Conservation (phyloP, 2,329 filamentous ascomycete species). For the Ilyonectria mors-panacis region DNA sequence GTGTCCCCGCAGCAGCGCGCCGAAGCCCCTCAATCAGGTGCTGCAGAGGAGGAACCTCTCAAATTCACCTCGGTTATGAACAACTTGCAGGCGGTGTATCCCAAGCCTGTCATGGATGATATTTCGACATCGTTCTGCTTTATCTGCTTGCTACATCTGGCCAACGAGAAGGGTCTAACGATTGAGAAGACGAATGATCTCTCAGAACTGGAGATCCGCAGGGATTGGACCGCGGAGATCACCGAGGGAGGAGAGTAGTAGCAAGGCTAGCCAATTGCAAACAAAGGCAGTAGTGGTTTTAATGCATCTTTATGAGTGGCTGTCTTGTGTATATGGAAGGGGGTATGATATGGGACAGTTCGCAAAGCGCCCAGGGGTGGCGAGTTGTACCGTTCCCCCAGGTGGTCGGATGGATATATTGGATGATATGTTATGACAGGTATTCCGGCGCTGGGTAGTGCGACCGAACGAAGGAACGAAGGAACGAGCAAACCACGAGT, state of each 20-base stretch:
- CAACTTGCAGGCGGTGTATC: constrained; percentile 86
- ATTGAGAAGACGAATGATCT: constrained; percentile 76
- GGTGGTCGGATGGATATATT: constrained; percentile 28
- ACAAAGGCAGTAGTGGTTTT: constrained; percentile 3
- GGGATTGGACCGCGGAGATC: constrained; percentile 73
- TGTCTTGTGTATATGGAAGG: constrained; percentile 24
- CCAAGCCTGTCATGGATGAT: constrained; percentile 88
- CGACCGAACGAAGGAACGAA: constrained; percentile 33
- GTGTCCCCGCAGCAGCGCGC: constrained; percentile 37
- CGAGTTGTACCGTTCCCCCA: constrained; percentile 16
- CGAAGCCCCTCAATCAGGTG: constrained; percentile 45
- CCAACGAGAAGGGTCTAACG: constrained; percentile 91
- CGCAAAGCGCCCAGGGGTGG: background rate
- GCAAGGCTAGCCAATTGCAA: background rate
- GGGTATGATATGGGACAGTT: background rate
- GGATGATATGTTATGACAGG: constrained; percentile 35
- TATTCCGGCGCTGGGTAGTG: constrained; percentile 42
- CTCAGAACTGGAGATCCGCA: constrained; percentile 72
- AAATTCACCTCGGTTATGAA: constrained; percentile 96
- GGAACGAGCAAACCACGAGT: constrained; percentile 31
- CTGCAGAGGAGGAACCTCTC: constrained; percentile 67
- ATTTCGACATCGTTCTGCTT: constrained; percentile 96
- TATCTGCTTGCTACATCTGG: constrained; percentile 91
- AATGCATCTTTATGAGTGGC: constrained; percentile 13
- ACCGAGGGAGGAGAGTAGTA: constrained; percentile 57